phyloP scores from a whole-genome alignment of 805 yeast species.

The Candida quercuum region DNA sequence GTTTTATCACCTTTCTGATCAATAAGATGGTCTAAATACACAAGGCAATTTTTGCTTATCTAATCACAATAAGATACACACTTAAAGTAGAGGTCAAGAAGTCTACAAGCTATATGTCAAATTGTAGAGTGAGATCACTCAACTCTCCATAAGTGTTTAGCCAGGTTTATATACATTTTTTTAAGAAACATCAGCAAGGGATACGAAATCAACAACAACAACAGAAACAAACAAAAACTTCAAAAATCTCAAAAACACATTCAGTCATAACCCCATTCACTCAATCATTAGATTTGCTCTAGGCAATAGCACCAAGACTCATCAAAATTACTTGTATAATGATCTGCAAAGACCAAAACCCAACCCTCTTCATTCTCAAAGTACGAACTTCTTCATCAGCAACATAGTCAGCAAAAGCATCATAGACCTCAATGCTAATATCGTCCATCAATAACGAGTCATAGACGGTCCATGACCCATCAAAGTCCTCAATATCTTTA shows the following conservation, averaged over 20 bases:
- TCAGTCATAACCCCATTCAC: slow-evolving; percentile 13
- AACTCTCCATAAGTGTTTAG: no score
- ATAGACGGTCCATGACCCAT: slow-evolving; percentile 95
- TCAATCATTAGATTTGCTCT: background rate
- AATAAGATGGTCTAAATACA: no score
- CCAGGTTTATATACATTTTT: no score
- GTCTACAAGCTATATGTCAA: no score
- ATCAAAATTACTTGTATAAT: slow-evolving; percentile 76
- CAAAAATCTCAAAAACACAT: background rate
- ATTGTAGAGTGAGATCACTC: no score
- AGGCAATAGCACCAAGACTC: slow-evolving; percentile 70
- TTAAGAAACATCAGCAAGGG: no score
- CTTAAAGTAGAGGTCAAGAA: no score
- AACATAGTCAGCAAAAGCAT: slow-evolving; percentile 83
- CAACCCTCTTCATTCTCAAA: slow-evolving; percentile 72
- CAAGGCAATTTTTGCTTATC: no score
- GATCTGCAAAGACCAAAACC: slow-evolving; percentile 89
- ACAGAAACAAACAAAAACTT: no score
- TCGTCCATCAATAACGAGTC: slow-evolving; percentile 91
- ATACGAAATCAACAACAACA: no score
- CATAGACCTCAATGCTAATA: slow-evolving; percentile 81
- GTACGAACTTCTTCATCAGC: slow-evolving; percentile 78
- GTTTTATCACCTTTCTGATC: no score
- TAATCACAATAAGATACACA: no score
- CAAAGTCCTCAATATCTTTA: slow-evolving; percentile 76